These are phyloP conservation scores for Iodosphaeria phyllophila DNA, from an alignment of 2,329 filamentous ascomycete species.

Conservation along the genomic window DNA sequence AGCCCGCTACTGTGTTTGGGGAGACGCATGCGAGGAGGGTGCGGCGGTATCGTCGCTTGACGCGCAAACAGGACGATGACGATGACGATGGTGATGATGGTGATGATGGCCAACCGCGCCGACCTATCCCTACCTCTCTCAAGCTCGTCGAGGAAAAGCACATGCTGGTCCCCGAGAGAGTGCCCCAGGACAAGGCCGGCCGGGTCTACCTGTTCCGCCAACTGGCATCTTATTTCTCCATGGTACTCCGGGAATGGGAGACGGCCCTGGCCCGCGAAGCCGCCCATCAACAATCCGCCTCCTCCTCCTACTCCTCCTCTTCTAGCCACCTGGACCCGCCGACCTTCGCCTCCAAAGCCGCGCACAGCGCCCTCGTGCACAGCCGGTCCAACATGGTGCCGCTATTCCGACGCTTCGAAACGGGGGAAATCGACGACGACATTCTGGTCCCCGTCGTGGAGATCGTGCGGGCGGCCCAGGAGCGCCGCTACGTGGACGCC, in stretches of 20 bases:
- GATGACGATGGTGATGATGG: no score
- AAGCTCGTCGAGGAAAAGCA: constrained; percentile 65
- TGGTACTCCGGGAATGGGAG: constrained; percentile 85
- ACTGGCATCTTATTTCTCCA: constrained; percentile 85
- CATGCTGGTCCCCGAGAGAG: constrained; percentile 54
- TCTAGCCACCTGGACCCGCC: no score
- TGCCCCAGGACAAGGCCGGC: constrained; percentile 40
- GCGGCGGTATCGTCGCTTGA: constrained; percentile 50
- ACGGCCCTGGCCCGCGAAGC: constrained; percentile 52
- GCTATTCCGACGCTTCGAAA: constrained; percentile 78
- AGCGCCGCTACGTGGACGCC: constrained; percentile 82
- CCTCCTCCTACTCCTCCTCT: no score
- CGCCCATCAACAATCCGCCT: no score
- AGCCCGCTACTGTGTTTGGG: constrained; percentile 64
- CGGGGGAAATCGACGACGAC: constrained; percentile 57
- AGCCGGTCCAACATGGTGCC: constrained; percentile 77
- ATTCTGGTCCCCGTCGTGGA: constrained; percentile 72
- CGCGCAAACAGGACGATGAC: constrained; percentile 38
- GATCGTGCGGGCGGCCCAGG: constrained; percentile 80
- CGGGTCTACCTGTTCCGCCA: constrained; percentile 66
- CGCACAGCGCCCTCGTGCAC: constrained; percentile 70
- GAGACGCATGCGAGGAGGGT: constrained; percentile 56
- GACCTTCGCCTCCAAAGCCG: constrained; percentile 64
- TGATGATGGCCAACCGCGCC: no score
- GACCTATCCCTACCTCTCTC: constrained; percentile 76